Conservation (phyloP, 345 rosid genomes). For the Linum tenue region DNA sequence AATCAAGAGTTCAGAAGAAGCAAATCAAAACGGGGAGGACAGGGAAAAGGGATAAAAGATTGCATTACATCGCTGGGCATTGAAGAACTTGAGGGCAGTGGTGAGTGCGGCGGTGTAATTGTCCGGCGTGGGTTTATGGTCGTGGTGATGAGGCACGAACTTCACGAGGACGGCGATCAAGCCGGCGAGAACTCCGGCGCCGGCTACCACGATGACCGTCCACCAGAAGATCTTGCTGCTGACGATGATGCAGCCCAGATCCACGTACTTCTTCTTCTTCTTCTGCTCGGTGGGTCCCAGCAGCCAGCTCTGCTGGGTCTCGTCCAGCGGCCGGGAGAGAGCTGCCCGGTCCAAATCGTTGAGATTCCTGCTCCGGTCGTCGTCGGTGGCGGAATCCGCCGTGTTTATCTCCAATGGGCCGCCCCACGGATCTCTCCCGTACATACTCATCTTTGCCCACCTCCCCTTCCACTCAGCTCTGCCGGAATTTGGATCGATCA, state of each 20-base stretch:
- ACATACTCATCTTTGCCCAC: slow-evolving; percentile 26
- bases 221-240: slow-evolving; percentile 93
- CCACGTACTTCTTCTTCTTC: slow-evolving; percentile 89
- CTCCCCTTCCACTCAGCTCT: no score
- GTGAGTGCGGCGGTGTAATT: slow-evolving; percentile 84
- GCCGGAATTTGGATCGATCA: no score
- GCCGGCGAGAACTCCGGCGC: slow-evolving; percentile 54
- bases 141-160: slow-evolving; percentile 72
- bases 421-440: slow-evolving; percentile 98
- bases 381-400: slow-evolving; percentile 57
- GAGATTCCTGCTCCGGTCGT: slow-evolving; percentile 79
- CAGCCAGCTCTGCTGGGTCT: slow-evolving; percentile 99
- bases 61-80: slow-evolving; percentile 74
- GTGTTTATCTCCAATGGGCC: slow-evolving; percentile 83
- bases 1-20: no score
- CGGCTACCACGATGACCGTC: slow-evolving; percentile 50
- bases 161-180: slow-evolving; percentile 72
- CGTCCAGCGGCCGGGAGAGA: slow-evolving; percentile 54
- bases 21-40: not conserved
- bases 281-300: slow-evolving; percentile 85
- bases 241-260: slow-evolving; percentile 73
- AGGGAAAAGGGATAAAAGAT: not conserved
- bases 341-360: slow-evolving; percentile 36
- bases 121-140: slow-evolving; percentile 44
- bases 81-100: slow-evolving; percentile 97